Evolutionary conservation across 805 yeast genomes (phyloP).

Genomic region (Grigorovia transvaalensis): DNA sequence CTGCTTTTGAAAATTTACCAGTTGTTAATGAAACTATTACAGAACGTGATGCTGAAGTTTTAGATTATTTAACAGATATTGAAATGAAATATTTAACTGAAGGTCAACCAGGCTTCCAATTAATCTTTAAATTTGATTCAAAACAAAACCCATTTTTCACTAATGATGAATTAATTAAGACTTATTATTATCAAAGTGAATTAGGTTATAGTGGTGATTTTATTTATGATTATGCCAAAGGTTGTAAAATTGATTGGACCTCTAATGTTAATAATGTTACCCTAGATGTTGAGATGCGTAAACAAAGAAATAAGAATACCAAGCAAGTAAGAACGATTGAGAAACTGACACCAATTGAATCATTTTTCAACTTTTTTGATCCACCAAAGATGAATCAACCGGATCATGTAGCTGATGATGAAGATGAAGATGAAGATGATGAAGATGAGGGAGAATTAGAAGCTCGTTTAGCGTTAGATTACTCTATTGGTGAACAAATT

Average conservation of each 20-base stretch:
- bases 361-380: constrained; percentile 90
- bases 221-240: constrained; percentile 94
- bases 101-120: constrained; percentile 69
- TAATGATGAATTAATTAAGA: constrained; percentile 64
- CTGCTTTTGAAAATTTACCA: constrained; percentile 80
- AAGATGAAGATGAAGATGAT: constrained; percentile 40
- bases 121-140: constrained; percentile 67
- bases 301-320: constrained; percentile 93
- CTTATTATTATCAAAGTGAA: constrained; percentile 89
- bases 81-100: constrained; percentile 63
- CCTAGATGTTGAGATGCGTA: constrained; percentile 79
- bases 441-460: constrained; percentile 71
- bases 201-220: constrained; percentile 92
- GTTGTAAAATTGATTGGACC: constrained; percentile 70
- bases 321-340: constrained; percentile 94
- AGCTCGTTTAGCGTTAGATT: constrained; percentile 78
- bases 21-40: constrained; percentile 76
- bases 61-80: constrained; percentile 57
- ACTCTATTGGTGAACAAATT: constrained; percentile 90
- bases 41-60: constrained; percentile 81
- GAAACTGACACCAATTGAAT: constrained; percentile 86
- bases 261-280: constrained; percentile 76
- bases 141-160: constrained; percentile 61
- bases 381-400: constrained; percentile 65
- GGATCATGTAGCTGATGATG: constrained; percentile 33